Conservation (phyloP, 148 eudicot species). For the Vaccinium corymbosum region DNA sequence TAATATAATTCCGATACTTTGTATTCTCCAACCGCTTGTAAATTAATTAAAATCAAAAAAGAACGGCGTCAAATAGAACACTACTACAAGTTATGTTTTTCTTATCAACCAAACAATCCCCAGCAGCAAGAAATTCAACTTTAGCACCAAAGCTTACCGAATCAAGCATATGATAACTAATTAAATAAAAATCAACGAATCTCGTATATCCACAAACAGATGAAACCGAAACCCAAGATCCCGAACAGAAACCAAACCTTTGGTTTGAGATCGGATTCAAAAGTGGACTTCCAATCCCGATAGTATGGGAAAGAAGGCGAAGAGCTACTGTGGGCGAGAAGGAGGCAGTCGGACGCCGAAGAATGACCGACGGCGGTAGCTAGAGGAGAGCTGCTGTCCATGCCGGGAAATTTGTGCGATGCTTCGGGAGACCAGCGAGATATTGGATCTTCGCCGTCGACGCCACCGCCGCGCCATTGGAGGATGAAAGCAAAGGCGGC, state of each 20-base stretch:
- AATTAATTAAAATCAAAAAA: background rate
- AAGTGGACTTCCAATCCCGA: constrained; percentile 68
- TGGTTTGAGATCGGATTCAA: constrained; percentile 68
- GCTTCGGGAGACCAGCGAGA: constrained; percentile 66
- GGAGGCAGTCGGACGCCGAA: constrained; percentile 48
- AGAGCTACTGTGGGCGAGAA: constrained; percentile 34
- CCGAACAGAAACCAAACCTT: constrained; percentile 39
- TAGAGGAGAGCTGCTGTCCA: constrained; percentile 56
- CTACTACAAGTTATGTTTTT: background rate
- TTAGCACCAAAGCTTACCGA: background rate
- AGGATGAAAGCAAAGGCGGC: constrained; percentile 81
- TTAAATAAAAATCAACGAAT: constrained; percentile 12
- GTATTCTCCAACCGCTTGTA: too few species aligned
- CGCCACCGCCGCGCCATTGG: constrained; percentile 91
- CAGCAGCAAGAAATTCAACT: background rate
- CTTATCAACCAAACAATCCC: background rate
- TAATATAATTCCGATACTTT: too few species aligned
- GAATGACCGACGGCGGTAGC: constrained; percentile 27
- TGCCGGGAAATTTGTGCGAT: constrained; percentile 63
- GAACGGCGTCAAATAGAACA: background rate
- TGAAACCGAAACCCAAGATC: constrained; percentile 17
- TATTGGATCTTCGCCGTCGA: constrained; percentile 65
- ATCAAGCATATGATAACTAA: constrained; percentile 9
- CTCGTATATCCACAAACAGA: constrained; percentile 20
- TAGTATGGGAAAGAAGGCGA: constrained; percentile 61